phyloP scores from a whole-genome alignment of 306 rosid genomes.

The Rosa rugosa region DNA sequence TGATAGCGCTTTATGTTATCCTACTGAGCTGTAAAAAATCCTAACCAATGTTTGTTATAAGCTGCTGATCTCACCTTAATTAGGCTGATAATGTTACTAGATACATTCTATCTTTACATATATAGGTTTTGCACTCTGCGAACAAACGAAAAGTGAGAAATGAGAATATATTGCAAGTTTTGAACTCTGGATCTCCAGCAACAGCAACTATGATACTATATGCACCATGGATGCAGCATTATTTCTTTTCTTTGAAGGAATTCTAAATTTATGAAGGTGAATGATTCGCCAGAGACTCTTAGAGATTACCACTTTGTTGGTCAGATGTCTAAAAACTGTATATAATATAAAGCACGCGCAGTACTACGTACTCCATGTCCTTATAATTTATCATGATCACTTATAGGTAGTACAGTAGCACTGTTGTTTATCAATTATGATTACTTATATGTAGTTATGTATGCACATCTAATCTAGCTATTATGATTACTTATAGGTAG shows the following conservation, averaged over 20 bases:
- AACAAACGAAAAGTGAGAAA: background rate
- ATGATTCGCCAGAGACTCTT: background rate
- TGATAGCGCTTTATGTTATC: background rate
- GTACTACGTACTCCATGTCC: background rate
- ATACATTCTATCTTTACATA: background rate
- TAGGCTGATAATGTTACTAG: background rate
- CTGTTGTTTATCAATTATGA: background rate
- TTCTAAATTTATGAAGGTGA: background rate
- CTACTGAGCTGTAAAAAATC: background rate
- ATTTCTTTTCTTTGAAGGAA: background rate
- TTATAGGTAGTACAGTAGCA: too few relatives aligned
- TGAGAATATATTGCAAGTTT: background rate
- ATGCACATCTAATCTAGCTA: background rate
- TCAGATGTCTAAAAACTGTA: background rate
- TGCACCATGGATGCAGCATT: background rate
- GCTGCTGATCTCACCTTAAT: background rate
- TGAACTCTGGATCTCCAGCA: background rate
- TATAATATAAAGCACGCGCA: constrained; percentile 3
- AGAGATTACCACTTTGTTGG: background rate
- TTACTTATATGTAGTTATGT: background rate
- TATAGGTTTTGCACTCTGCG: background rate
- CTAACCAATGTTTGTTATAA: background rate
- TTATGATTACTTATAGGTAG: background rate
- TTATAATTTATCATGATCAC: background rate
- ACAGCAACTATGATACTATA: background rate